Base-by-base conservation (phyloP, 768 basidiomycete species). In the Leccinum fibrillosum region DNA sequence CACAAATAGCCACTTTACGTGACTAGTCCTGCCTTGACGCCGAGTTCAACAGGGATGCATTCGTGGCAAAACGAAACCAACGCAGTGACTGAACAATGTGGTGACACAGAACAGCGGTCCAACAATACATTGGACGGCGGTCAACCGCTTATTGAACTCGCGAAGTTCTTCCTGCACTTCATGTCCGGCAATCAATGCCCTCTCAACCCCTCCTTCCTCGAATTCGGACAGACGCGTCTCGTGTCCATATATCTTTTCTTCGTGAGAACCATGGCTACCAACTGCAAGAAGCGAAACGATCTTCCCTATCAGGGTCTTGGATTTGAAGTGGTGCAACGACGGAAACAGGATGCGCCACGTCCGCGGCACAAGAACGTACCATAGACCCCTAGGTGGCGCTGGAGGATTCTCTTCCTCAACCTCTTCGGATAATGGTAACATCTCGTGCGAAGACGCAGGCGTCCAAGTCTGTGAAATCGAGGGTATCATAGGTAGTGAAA, bases 71-170 rank as follows among this genome's bases (percentile, higher is more conserved):
- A 30, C 35, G 35, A 28, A 56, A 59, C 52, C 53, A 23, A 79
- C 86, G 63, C 61, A 94, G n/a, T n/a, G n/a, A n/a, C 93, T 81
- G 66, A 94, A 89, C n/a, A 97, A 69, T 8, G 95, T 85, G 5
- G 73, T 74, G 13, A 82, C 81, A 59, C 85, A 88, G 69, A 95
- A 93, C 53, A 92, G 57, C 0, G 96, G 94, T 0, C 91, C 94
- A 3, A 92, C 69, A 4, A 85, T 75, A 71, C 91, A 96, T 65
- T 99, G 96, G 4, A 79, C 78, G 21, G 90, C 89, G 72, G 86
- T 92, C 37, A 98, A 74, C 86, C 89, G 93, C 72, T 93, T 90
- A 69, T 85, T 89, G 68, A 86, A 89, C 59, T 86, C 84, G 56
- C 88, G 85, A 64, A 88, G 72, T 21, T 86, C 86, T 64, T 89